Evolutionary conservation across 2,329 filamentous ascomycete genomes (phyloP).

Genomic region (Trichoderma lentiforme): DNA sequence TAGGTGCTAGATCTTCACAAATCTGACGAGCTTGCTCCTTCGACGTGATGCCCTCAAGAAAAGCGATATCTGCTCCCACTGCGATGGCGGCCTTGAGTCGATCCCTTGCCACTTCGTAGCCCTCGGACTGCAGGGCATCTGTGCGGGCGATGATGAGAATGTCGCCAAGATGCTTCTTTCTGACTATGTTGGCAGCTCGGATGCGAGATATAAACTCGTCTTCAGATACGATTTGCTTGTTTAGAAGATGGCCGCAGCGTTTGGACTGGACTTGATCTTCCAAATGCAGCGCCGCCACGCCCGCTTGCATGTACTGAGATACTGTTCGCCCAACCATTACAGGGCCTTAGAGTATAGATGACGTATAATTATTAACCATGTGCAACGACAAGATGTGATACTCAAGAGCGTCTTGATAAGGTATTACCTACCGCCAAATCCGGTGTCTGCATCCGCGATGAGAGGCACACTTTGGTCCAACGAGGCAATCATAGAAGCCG

Average conservation of each 20-base stretch:
- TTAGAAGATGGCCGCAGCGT: conserved; percentile 61
- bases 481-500: conserved; percentile 63
- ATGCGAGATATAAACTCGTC: conserved; percentile 55
- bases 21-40: conserved; percentile 47
- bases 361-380: not conserved
- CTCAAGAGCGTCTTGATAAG: not conserved
- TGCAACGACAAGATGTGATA: not conserved
- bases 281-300: conserved; percentile 58
- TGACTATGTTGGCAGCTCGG: conserved; percentile 50
- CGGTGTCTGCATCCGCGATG: conserved; percentile 60
- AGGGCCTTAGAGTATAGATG: conserved; percentile 25
- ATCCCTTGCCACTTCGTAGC: conserved; percentile 54
- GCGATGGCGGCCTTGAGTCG: conserved; percentile 47
- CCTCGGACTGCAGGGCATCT: conserved; percentile 55
- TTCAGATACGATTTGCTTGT: conserved; percentile 55
- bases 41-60: conserved; percentile 56
- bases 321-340: conserved; percentile 53
- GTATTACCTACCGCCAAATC: conserved; percentile 45
- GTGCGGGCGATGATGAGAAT: conserved; percentile 65
- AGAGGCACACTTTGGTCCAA: conserved; percentile 54
- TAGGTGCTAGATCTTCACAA: conserved; percentile 46
- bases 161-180: conserved; percentile 37
- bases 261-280: conserved; percentile 64
- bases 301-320: conserved; percentile 49
- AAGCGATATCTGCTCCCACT: conserved; percentile 58